Conservation (phyloP, 441 rosid genomes). For the Flueggea neowawraea region DNA sequence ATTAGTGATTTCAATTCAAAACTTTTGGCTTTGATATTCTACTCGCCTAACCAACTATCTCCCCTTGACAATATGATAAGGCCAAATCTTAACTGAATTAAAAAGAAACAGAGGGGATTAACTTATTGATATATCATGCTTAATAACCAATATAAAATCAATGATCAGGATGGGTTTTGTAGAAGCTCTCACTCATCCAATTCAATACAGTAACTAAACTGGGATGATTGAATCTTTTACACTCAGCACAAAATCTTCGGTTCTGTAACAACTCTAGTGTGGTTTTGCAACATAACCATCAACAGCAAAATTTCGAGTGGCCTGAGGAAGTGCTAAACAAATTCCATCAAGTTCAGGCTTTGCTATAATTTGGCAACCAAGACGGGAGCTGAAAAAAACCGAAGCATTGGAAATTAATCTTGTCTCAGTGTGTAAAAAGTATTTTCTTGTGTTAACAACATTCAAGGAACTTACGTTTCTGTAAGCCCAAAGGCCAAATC, state of each 20-base stretch:
- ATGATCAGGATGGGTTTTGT: slow-evolving; percentile 1
- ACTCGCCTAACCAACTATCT: too few species aligned
- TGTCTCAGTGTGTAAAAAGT: neutral
- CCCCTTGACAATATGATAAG: too few species aligned
- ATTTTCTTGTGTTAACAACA: neutral
- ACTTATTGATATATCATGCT: neutral
- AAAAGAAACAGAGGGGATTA: neutral
- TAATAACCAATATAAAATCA: slow-evolving; percentile 13
- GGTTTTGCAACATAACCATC: slow-evolving; percentile 93
- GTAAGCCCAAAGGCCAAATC: slow-evolving; percentile 94
- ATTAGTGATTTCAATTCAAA: too few species aligned
- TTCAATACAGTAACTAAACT: slow-evolving; percentile 25
- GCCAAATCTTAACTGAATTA: too few species aligned
- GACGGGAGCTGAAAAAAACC: slow-evolving; percentile 59
- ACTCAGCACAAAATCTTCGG: slow-evolving; percentile 11
- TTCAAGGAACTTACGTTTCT: slow-evolving; percentile 58
- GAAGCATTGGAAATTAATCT: slow-evolving; percentile 3
- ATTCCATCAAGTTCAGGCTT: slow-evolving; percentile 82
- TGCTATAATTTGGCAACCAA: slow-evolving; percentile 91
- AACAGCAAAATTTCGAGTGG: slow-evolving; percentile 92
- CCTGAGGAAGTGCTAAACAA: slow-evolving; percentile 81
- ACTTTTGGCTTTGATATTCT: too few species aligned
- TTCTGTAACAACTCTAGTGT: slow-evolving; percentile 37
- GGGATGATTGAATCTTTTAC: slow-evolving; percentile 18
- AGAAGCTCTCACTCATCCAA: slow-evolving; percentile 7